Conservation (phyloP, 2,329 filamentous ascomycete species). For the Tolypocladium sp. region DNA sequence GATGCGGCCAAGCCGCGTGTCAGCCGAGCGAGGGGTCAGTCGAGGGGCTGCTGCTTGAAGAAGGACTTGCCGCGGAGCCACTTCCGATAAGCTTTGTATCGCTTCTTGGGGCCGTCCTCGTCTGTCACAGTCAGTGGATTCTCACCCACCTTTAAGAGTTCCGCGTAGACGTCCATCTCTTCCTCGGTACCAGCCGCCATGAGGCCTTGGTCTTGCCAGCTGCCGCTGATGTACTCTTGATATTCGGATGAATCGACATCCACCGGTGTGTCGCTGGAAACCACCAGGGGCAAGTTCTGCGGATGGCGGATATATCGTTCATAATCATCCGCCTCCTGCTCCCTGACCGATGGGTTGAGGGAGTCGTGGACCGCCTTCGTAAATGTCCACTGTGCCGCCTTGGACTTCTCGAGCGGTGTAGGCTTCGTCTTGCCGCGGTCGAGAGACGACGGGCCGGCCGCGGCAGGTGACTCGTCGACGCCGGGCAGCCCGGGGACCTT, state of each 20-base stretch:
- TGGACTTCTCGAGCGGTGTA: slow-evolving; percentile 63
- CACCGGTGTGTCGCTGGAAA: slow-evolving; percentile 56
- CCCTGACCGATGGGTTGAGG: slow-evolving; percentile 72
- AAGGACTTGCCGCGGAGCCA: slow-evolving; percentile 93
- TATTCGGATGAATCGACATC: slow-evolving; percentile 58
- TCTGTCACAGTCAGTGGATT: slow-evolving; percentile 82
- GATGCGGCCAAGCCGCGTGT: neutral
- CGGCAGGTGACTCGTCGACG: neutral
- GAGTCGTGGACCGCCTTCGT: slow-evolving; percentile 79
- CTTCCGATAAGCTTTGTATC: slow-evolving; percentile 93
- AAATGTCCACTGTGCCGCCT: slow-evolving; percentile 80
- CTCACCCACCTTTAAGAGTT: slow-evolving; percentile 67
- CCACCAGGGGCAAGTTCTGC: slow-evolving; percentile 75
- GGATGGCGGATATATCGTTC: slow-evolving; percentile 82
- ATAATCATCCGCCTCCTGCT: slow-evolving; percentile 76
- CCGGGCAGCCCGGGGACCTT: slow-evolving; percentile 12
- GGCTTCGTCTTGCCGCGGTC: slow-evolving; percentile 35
- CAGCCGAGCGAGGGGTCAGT: slow-evolving; percentile 23
- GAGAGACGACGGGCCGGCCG: neutral
- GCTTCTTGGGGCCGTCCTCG: slow-evolving; percentile 82
- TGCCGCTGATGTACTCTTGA: slow-evolving; percentile 68
- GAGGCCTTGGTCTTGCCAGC: slow-evolving; percentile 50
- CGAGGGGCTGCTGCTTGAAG: slow-evolving; percentile 78
- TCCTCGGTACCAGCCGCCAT: slow-evolving; percentile 40
- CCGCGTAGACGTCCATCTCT: slow-evolving; percentile 52